Conservation (phyloP, 257 asterid species). For the Plantago major region DNA sequence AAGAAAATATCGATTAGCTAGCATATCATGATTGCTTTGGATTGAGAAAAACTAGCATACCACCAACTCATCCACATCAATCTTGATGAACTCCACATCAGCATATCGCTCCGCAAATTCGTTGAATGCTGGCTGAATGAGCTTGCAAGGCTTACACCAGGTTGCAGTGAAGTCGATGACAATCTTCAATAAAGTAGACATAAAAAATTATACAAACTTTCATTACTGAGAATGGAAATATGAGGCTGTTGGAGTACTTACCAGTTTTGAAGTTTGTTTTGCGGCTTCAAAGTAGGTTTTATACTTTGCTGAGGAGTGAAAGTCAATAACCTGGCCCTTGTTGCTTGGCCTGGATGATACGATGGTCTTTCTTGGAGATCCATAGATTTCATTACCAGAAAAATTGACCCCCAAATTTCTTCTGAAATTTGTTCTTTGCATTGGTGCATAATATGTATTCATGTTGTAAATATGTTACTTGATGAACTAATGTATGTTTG, state of each 20-base stretch:
- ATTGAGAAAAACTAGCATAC: slow-evolving; percentile 31
- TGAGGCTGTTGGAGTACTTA: too few relatives aligned
- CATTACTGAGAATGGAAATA: too few relatives aligned
- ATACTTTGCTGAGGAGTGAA: slow-evolving; percentile 57
- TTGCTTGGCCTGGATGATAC: slow-evolving; percentile 13
- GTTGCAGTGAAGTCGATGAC: slow-evolving; percentile 72
- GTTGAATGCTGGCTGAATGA: slow-evolving; percentile 42
- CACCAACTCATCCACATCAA: slow-evolving; percentile 56
- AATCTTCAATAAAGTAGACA: slow-evolving; percentile 33
- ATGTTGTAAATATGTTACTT: not conserved
- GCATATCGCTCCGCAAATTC: slow-evolving; percentile 49
- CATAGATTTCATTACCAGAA: slow-evolving; percentile 12
- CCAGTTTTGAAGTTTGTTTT: slow-evolving; percentile 50
- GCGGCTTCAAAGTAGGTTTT: slow-evolving; percentile 46
- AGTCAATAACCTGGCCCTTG: slow-evolving; percentile 37
- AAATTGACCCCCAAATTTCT: slow-evolving; percentile 21
- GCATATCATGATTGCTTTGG: not conserved
- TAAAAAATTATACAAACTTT: not conserved
- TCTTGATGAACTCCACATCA: slow-evolving; percentile 65
- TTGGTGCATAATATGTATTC: slow-evolving; percentile 2
- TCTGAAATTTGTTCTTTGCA: slow-evolving; percentile 30
- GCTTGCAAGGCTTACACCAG: slow-evolving; percentile 75
- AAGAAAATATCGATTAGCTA: not conserved
- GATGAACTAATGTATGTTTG: too few relatives aligned
- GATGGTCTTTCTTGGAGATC: slow-evolving; percentile 1